Evolutionary conservation across 179 eudicot genomes (phyloP).

Genomic region (Pouteria campechiana): DNA sequence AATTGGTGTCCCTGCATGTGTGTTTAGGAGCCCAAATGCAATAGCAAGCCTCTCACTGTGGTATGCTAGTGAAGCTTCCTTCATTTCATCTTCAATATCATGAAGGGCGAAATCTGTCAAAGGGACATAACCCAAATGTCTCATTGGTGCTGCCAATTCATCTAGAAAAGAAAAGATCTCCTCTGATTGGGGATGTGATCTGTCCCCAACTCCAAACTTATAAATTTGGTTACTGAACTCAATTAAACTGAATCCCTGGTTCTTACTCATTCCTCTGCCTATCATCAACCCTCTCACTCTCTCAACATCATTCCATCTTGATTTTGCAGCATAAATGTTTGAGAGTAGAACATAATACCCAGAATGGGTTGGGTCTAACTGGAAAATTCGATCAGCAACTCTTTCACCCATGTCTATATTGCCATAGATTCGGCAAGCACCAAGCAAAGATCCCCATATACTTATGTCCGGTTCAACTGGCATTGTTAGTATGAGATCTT

Average conservation of each 20-base stretch:
- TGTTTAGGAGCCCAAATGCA: conserved; percentile 7
- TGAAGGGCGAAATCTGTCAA: conserved; percentile 7
- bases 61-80: conserved; percentile 7
- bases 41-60: conserved; percentile 13
- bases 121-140: conserved; percentile 5
- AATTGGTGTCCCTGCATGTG: conserved; percentile 5
- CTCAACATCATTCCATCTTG: conserved; percentile 8
- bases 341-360: conserved; percentile 10
- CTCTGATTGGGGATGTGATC: conserved; percentile 6
- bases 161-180: conserved; percentile 6
- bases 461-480: conserved; percentile 7
- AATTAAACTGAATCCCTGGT: conserved; percentile 7
- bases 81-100: conserved; percentile 4
- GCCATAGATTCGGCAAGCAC: conserved; percentile 5
- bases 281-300: conserved; percentile 6
- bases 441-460: conserved; percentile 11
- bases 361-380: conserved; percentile 4
- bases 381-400: conserved; percentile 2
- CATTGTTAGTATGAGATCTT: conserved; percentile 5
- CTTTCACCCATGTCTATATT: conserved; percentile 5
- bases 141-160: conserved; percentile 2
- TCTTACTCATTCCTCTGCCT: not conserved
- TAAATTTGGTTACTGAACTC: conserved; percentile 3
- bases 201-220: conserved; percentile 10
- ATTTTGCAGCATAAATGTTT: conserved; percentile 12